Percentiles rank a stretch among this genome's conserved stretches.
These are phyloP conservation scores for Neobulgaria alba DNA, from an alignment of 2,329 filamentous ascomycete genomes.

Conservation along the genomic window DNA sequence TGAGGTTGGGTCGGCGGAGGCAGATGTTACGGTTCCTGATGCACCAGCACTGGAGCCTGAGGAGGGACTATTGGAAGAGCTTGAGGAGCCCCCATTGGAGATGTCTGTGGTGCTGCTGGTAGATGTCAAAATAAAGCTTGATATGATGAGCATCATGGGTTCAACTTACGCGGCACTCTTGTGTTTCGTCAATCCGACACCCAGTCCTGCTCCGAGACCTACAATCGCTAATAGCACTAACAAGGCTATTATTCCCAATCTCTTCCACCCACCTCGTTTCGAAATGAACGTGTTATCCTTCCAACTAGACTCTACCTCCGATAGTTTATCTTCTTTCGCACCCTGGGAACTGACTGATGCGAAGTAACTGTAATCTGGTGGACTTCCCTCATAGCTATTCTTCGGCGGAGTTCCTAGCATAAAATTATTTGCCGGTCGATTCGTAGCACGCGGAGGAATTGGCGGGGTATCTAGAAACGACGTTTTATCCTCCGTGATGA, in stretches of 20 bases:
- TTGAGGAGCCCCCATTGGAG: constrained; percentile 1
- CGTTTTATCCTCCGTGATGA: constrained; percentile 16
- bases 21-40: constrained; percentile 9
- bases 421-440: constrained; percentile 14
- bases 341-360: not conserved
- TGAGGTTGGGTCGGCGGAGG: constrained; percentile 12
- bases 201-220: constrained; percentile 27
- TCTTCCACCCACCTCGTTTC: constrained; percentile 27
- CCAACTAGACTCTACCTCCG: constrained; percentile 12
- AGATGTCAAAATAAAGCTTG: constrained; percentile 4
- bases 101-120: constrained; percentile 5
- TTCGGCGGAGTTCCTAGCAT: constrained; percentile 10
- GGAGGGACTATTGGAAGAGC: not conserved
- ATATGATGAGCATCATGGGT: not conserved
- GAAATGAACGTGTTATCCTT: constrained; percentile 23
- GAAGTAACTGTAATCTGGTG: constrained; percentile 20
- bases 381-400: constrained; percentile 13
- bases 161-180: constrained; percentile 12
- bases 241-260: constrained; percentile 22
- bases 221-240: constrained; percentile 21
- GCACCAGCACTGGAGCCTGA: constrained; percentile 5
- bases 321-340: constrained; percentile 11
- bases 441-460: constrained; percentile 16
- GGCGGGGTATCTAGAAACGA: constrained; percentile 12
- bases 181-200: constrained; percentile 22